Percentiles rank a stretch among this genome's conserved stretches.
These are phyloP conservation scores for Clathrospora elynae DNA, from an alignment of 2,329 filamentous ascomycete species.

Conservation along the genomic window DNA sequence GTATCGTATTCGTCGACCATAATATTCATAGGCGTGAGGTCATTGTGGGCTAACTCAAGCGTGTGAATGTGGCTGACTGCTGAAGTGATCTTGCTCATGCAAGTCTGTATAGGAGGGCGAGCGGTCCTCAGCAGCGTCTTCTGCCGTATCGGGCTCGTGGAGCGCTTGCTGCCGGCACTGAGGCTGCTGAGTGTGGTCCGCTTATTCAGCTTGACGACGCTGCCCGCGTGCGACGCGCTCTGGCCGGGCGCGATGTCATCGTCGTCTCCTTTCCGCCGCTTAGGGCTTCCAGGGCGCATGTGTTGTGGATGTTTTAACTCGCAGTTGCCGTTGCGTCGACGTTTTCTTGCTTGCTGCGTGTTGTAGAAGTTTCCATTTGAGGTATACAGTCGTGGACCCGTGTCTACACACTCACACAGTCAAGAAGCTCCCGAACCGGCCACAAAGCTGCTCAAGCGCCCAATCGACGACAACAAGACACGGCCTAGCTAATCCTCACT, in stretches of 20 bases:
- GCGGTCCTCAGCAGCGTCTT: slow-evolving; percentile 11
- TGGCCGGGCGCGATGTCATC: slow-evolving; percentile 10
- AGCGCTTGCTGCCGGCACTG: slow-evolving; percentile 10
- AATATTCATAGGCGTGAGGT: slow-evolving; percentile 46
- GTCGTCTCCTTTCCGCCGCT: slow-evolving; percentile 12
- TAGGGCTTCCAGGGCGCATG: slow-evolving; percentile 9
- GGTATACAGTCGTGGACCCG: too few relatives aligned
- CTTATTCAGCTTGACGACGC: slow-evolving; percentile 9
- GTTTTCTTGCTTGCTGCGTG: slow-evolving; percentile 13
- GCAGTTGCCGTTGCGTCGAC: slow-evolving; percentile 8
- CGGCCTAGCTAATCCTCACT: too few relatives aligned
- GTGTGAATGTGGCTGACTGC: slow-evolving; percentile 21
- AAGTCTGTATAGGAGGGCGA: slow-evolving; percentile 10
- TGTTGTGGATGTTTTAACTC: slow-evolving; percentile 7
- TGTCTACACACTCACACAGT: too few relatives aligned
- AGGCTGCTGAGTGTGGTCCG: slow-evolving; percentile 10
- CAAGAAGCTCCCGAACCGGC: too few relatives aligned
- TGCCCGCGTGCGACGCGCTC: slow-evolving; percentile 10
- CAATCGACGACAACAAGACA: too few relatives aligned
- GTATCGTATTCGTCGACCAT: slow-evolving; percentile 39
- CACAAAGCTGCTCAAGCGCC: too few relatives aligned
- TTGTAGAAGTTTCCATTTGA: too few relatives aligned
- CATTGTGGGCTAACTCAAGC: slow-evolving; percentile 45
- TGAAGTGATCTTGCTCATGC: slow-evolving; percentile 14
- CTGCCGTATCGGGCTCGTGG: slow-evolving; percentile 10